Evolutionary conservation across 2,329 filamentous ascomycete species (phyloP), one percentile per base, ranked within the genome.

Genomic region (Aspergillus unguis): DNA sequence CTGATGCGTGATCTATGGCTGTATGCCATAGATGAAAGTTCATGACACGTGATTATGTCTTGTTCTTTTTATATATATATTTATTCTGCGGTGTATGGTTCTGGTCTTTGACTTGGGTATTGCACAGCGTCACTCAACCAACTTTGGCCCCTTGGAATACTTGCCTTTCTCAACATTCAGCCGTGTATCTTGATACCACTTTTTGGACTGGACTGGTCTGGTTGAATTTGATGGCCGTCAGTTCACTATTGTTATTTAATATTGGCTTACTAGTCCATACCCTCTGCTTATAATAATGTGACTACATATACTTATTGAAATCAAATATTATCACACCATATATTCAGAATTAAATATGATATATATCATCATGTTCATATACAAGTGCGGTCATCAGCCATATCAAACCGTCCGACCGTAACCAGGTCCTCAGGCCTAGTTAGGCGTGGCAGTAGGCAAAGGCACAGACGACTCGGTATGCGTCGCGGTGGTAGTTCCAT

Each of bases 401-500:
- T 17, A 17, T 17, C 17, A 17, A 17, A 17, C 17, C 17, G 17
- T 17, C 17, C 17, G 17, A 17, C 17, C 17, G 17, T 29, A 4
- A 41, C 2, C 11, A 29, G 33, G 17, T 4, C 26, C 26, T n/a
- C 6, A 36, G 27, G 7, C 28, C 17, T 36, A 38, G 36, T 58
- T 53, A n/a, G 58, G 38, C 27, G 60, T 60, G 6, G 51, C 23
- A 3, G 59, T 52, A 4, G 71, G 66, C 57, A 74, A 55, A 5
- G 71, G 60, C 38, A 73, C 67, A 48, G 60, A 72, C 5, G 65
- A 58, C 59, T 80, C 71, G 4, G 76, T 74, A 59, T 78, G 78
- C 3, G 73, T 78, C 36, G 76, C 75, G 44, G 57, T 64, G 10
- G 61, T 50, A 3, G 70, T 62, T 0, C 78, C 78, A 9, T 64